phyloP scores from a whole-genome alignment of 2,329 filamentous ascomycete species.

The Thielaviopsis ethacetica region DNA sequence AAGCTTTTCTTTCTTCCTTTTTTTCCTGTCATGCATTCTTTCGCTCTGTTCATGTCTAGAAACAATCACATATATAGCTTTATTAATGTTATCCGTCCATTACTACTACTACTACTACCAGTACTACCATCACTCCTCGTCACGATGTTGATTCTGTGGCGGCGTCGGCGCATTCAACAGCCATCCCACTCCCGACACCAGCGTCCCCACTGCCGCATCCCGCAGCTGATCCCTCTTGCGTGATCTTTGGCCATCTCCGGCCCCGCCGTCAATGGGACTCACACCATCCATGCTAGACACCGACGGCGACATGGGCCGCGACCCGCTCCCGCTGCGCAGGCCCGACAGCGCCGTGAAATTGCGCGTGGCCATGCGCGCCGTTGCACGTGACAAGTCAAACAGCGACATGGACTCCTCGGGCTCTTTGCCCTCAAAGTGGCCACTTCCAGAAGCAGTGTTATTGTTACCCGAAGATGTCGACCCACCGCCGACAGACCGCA shows the following conservation, averaged over 20 bases:
- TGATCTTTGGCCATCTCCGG: constrained; percentile 17
- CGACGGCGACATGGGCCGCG: constrained; percentile 19
- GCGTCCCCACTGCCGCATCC: constrained; percentile 48
- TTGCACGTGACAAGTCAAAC: constrained; percentile 47
- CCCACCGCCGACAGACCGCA: not conserved
- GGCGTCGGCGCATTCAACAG: constrained; percentile 25
- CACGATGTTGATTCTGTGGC: not conserved
- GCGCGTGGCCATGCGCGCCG: constrained; percentile 39
- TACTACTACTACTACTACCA: not conserved
- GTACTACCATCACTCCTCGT: not conserved
- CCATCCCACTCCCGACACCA: constrained; percentile 53
- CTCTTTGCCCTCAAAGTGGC: constrained; percentile 13
- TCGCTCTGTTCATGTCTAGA: too few relatives aligned
- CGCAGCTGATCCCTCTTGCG: constrained; percentile 57
- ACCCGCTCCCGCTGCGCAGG: constrained; percentile 16
- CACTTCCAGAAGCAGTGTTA: not conserved
- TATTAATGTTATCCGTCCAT: not conserved
- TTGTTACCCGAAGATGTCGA: not conserved
- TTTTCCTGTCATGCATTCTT: too few relatives aligned
- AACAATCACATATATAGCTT: too few relatives aligned
- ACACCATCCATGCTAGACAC: constrained; percentile 15
- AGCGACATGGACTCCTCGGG: constrained; percentile 48
- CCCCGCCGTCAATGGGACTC: not conserved
- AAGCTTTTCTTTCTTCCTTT: too few relatives aligned
- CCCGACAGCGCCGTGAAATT: constrained; percentile 41